Conservation (phyloP, 2,329 filamentous ascomycete genomes). For the Sporothrix sp. region DNA sequence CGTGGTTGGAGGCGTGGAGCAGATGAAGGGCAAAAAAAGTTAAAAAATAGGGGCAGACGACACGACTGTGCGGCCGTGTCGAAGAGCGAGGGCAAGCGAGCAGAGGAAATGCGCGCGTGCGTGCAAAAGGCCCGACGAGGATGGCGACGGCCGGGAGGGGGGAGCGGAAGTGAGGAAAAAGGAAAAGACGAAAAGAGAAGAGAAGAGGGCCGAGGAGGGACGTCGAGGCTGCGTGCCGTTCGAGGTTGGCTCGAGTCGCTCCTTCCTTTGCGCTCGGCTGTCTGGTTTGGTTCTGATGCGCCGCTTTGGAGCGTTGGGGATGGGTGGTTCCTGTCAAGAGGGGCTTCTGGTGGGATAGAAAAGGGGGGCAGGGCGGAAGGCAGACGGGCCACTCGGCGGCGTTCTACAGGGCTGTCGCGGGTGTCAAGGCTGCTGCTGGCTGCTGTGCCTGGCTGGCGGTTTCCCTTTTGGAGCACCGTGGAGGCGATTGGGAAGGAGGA, state of each 20-base stretch:
- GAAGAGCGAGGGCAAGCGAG: neutral
- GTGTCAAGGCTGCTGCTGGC: neutral
- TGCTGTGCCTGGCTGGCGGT: conserved; percentile 6
- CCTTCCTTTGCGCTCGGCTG: neutral
- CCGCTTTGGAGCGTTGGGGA: conserved; percentile 4
- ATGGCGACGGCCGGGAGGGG: neutral
- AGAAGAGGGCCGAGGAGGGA: neutral
- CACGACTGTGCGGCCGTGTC: neutral
- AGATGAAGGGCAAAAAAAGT: neutral
- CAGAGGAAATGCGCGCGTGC: neutral
- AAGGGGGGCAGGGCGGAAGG: neutral
- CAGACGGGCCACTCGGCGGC: neutral
- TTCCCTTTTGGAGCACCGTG: conserved; percentile 1
- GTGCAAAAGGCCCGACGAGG: neutral
- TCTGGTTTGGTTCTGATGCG: neutral
- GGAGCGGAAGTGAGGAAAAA: neutral
- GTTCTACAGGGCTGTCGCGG: neutral
- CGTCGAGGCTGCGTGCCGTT: neutral
- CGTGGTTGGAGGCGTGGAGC: neutral
- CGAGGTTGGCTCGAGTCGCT: neutral
- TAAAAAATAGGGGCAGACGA: too few relatives aligned
- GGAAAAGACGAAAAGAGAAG: neutral
- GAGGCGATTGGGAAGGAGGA: neutral
- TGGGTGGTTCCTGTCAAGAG: conserved; percentile 4
- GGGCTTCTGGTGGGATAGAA: neutral